phyloP scores from a whole-genome alignment of 1,139 yeast genomes.

The Candida sanyaensis region DNA sequence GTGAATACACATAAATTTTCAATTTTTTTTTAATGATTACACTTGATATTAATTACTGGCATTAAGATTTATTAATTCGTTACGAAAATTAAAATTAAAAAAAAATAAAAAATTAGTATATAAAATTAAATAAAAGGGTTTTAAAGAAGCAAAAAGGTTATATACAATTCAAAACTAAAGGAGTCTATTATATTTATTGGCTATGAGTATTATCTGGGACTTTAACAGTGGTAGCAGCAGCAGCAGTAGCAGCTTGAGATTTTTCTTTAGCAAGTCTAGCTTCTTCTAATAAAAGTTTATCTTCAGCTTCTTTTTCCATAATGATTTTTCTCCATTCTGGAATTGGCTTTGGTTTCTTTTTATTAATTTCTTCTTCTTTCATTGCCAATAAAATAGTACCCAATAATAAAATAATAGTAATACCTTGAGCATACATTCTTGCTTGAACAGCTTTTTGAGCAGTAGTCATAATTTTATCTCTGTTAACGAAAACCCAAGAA shows the following conservation, averaged over 20 bases:
- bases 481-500: constrained; percentile 75
- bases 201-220: not conserved
- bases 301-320: constrained; percentile 27
- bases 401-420: constrained; percentile 64
- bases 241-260: not conserved
- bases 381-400: constrained; percentile 64
- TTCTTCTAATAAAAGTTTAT: constrained; percentile 10
- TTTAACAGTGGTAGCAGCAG: too few species aligned
- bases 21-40: too few species aligned
- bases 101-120: too few species aligned
- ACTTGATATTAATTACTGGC: too few species aligned
- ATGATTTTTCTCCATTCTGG: constrained; percentile 43
- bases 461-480: constrained; percentile 73
- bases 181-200: not conserved
- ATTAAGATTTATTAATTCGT: too few species aligned
- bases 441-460: constrained; percentile 91
- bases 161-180: too few species aligned
- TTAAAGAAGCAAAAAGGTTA: too few species aligned
- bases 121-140: too few species aligned
- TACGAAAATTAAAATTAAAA: too few species aligned
- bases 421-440: constrained; percentile 90
- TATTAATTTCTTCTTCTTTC: constrained; percentile 57
- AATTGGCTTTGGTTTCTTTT: constrained; percentile 34
- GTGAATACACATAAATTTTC: too few species aligned
- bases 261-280: constrained; percentile 1